These are phyloP conservation scores for Boletus rufocinnamomeus DNA, from an alignment of 768 basidiomycete species.

Conservation along the genomic window DNA sequence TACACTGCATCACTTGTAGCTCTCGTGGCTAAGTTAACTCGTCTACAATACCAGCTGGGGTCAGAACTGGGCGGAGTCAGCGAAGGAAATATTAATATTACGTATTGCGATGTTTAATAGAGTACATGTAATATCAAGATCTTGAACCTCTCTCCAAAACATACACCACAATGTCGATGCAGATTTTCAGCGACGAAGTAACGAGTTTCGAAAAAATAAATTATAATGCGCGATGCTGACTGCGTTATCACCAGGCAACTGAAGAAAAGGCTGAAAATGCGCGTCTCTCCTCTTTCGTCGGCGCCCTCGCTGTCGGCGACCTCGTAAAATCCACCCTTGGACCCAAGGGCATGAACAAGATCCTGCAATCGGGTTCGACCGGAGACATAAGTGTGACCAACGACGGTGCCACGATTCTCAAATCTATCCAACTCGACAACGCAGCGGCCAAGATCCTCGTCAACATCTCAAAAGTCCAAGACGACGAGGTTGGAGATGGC, in stretches of 20 bases:
- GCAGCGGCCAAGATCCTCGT: slow-evolving; percentile 99
- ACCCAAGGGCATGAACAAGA: slow-evolving; percentile 99
- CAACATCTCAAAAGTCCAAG: slow-evolving; percentile 99
- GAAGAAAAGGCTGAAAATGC: slow-evolving; percentile 98
- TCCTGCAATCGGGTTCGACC: slow-evolving; percentile 86
- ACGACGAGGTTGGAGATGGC: slow-evolving; percentile 98
- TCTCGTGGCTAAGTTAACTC: too few relatives aligned
- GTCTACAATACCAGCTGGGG: too few relatives aligned
- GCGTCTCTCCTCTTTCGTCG: slow-evolving; percentile 96
- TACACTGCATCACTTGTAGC: too few relatives aligned
- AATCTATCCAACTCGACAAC: slow-evolving; percentile 96
- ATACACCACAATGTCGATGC: slow-evolving; percentile 47
- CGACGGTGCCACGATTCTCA: slow-evolving; percentile 98
- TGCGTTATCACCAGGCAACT: slow-evolving; percentile 55
- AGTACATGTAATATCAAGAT: background rate
- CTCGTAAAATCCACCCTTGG: slow-evolving; percentile 98
- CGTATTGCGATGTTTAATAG: background rate
- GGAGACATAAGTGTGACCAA: slow-evolving; percentile 97
- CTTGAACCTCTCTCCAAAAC: background rate
- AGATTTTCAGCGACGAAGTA: slow-evolving; percentile 71
- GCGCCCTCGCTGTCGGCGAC: slow-evolving; percentile 95
- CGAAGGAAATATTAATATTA: too few relatives aligned
- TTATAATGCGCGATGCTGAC: slow-evolving; percentile 1
- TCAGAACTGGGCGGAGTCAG: too few relatives aligned
- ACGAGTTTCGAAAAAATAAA: background rate